Conservation (phyloP, 805 yeast genomes). For the Candida chauliodis region DNA sequence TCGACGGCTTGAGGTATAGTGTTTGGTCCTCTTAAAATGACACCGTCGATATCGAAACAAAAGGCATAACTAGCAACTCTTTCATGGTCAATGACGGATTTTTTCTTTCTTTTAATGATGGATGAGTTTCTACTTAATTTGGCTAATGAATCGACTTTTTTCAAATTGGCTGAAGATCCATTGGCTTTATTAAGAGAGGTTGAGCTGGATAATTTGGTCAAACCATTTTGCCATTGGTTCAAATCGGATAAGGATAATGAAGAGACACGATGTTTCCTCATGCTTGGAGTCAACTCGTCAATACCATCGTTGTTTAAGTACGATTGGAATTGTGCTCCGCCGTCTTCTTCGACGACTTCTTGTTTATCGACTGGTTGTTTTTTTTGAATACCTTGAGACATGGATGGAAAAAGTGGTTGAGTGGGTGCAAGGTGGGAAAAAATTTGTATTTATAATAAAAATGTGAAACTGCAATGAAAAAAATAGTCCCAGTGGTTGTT, state of each 20-base stretch:
- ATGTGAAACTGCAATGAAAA: not conserved
- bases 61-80: constrained; percentile 82
- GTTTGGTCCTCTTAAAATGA: constrained; percentile 77
- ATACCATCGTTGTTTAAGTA: constrained; percentile 72
- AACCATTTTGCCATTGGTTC: constrained; percentile 57
- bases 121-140: constrained; percentile 46
- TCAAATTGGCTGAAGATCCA: constrained; percentile 32
- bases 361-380: constrained; percentile 4
- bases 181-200: constrained; percentile 31
- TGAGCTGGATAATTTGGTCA: constrained; percentile 36
- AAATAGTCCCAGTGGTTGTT: not conserved
- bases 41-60: constrained; percentile 93
- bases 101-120: constrained; percentile 45
- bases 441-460: not conserved
- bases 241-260: constrained; percentile 64
- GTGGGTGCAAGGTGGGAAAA: not conserved
- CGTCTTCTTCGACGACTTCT: constrained; percentile 10
- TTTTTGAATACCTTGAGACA: constrained; percentile 3
- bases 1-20: constrained; percentile 77
- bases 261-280: constrained; percentile 60
- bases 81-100: constrained; percentile 58
- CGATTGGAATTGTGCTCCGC: constrained; percentile 37
- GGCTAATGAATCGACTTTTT: constrained; percentile 42
- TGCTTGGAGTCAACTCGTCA: constrained; percentile 59
- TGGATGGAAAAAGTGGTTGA: not conserved